Evolutionary conservation across 371 early-diverging fungal species (phyloP).

Genomic region (Mucor ambiguus): DNA sequence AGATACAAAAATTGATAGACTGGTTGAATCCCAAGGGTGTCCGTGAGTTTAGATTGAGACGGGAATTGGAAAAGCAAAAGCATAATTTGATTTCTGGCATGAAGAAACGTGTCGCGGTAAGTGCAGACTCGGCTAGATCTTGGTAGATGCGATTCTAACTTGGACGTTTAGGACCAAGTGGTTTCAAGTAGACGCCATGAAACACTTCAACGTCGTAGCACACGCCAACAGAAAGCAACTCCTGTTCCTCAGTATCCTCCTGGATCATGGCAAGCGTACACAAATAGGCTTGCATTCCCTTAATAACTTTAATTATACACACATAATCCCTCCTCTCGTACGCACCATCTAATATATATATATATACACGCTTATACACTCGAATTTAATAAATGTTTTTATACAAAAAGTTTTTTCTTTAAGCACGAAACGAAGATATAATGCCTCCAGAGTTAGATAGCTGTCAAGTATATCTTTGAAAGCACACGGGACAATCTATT

Average conservation of each 20-base stretch:
- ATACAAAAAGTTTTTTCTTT: neutral
- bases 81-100: conserved; percentile 52
- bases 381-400: neutral
- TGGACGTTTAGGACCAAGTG: conserved; percentile 32
- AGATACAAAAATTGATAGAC: conserved; percentile 64
- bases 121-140: neutral
- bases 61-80: conserved; percentile 53
- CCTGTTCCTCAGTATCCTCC: conserved; percentile 21
- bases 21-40: conserved; percentile 83
- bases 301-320: neutral
- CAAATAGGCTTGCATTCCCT: conserved; percentile 37
- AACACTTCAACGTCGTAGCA: conserved; percentile 45
- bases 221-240: conserved; percentile 44
- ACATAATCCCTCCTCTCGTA: neutral
- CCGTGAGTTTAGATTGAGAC: conserved; percentile 64
- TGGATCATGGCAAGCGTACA: conserved; percentile 48
- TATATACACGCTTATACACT: neutral
- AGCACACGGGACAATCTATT: no score
- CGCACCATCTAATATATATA: conserved; percentile 2
- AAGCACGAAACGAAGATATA: no score
- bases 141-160: neutral
- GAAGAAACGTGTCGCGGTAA: conserved; percentile 43
- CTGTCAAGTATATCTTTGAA: no score
- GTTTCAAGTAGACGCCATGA: conserved; percentile 33
- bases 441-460: no score